These are phyloP conservation scores for Dioscorea cayenensis DNA, from an alignment of 116 monocot genomes.

Conservation along the genomic window DNA sequence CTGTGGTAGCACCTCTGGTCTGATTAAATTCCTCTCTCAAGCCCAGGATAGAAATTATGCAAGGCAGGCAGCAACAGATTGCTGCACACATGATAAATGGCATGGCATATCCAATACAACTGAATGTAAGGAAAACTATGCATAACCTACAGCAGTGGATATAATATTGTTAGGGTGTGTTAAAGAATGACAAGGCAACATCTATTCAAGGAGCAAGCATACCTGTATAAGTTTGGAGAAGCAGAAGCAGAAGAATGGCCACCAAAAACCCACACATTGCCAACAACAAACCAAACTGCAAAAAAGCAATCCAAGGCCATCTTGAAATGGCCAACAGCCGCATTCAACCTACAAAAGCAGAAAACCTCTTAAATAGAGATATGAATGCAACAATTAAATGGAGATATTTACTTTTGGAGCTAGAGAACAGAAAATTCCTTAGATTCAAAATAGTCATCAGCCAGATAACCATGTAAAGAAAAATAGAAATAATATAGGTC, in stretches of 20 bases:
- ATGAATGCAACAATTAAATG: background rate
- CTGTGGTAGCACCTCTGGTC: slow-evolving; percentile 46
- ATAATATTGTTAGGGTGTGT: background rate
- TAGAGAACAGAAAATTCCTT: background rate
- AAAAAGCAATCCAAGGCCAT: slow-evolving; percentile 83
- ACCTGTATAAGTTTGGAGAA: slow-evolving; percentile 75
- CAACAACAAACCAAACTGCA: slow-evolving; percentile 81
- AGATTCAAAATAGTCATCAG: no score
- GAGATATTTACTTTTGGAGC: background rate
- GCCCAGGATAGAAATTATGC: slow-evolving; percentile 63
- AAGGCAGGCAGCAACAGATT: slow-evolving; percentile 78
- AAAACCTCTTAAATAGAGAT: background rate
- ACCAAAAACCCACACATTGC: slow-evolving; percentile 82
- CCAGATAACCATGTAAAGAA: no score
- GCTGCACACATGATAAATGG: slow-evolving; percentile 67
- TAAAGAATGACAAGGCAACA: background rate
- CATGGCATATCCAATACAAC: slow-evolving; percentile 86
- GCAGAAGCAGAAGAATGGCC: slow-evolving; percentile 47
- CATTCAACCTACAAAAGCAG: slow-evolving; percentile 29
- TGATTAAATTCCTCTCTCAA: slow-evolving; percentile 51
- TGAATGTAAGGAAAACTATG: slow-evolving; percentile 71
- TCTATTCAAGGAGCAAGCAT: background rate
- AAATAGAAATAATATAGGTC: no score
- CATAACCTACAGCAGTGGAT: slow-evolving; percentile 39
- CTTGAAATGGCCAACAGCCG: slow-evolving; percentile 58